Percentiles rank a stretch among this genome's conserved stretches.
Evolutionary conservation across 345 rosid species (phyloP).

Genomic region (Stellera chamaejasme): DNA sequence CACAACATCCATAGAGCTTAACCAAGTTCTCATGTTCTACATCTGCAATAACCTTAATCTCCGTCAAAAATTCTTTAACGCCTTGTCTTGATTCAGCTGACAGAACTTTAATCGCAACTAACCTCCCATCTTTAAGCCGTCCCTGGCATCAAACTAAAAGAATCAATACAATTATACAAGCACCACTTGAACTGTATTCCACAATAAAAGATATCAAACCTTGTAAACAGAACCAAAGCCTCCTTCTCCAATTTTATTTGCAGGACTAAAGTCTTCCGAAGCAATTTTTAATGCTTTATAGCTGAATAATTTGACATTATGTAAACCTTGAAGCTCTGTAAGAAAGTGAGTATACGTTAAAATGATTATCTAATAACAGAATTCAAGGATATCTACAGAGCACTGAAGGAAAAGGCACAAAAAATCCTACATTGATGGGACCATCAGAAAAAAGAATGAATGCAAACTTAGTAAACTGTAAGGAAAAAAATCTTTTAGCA

Average conservation of each 20-base stretch:
- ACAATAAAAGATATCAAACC: constrained; percentile 34
- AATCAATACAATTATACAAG: constrained; percentile 3
- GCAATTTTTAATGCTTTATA: constrained; percentile 62
- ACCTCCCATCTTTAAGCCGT: constrained; percentile 61
- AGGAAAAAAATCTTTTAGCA: too few species aligned
- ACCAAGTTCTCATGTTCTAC: constrained; percentile 83
- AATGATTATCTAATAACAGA: too few species aligned
- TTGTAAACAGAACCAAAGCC: constrained; percentile 92
- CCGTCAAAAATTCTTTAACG: constrained; percentile 73
- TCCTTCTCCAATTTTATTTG: constrained; percentile 85
- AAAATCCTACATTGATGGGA: too few species aligned
- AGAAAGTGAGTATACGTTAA: not conserved
- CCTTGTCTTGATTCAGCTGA: constrained; percentile 96
- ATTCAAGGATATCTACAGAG: too few species aligned
- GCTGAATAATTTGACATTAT: constrained; percentile 42
- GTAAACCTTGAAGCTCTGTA: constrained; percentile 45
- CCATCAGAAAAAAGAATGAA: too few species aligned
- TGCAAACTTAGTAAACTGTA: too few species aligned
- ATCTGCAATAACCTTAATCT: constrained; percentile 67
- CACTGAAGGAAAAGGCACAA: too few species aligned
- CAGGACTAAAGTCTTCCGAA: constrained; percentile 59
- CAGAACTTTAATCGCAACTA: constrained; percentile 85
- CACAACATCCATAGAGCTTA: constrained; percentile 86
- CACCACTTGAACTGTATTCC: not conserved
- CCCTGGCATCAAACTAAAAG: constrained; percentile 40